These are phyloP conservation scores for Pseudohalonectria lignicola DNA, from an alignment of 2,329 filamentous ascomycete species.

Conservation along the genomic window DNA sequence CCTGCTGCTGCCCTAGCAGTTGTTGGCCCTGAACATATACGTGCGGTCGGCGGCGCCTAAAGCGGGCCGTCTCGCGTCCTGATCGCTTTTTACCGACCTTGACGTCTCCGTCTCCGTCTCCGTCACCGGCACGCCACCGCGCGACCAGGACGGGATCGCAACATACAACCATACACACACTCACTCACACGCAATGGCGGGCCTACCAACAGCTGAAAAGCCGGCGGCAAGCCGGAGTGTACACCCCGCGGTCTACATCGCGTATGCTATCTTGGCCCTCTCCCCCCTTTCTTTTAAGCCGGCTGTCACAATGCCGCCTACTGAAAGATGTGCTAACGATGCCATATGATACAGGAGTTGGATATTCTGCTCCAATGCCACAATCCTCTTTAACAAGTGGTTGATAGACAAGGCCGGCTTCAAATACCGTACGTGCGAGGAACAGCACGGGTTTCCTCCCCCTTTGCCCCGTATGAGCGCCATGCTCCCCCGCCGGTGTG, in stretches of 20 bases:
- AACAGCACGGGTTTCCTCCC: neutral
- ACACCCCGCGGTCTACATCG: slow-evolving; percentile 24
- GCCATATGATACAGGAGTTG: slow-evolving; percentile 39
- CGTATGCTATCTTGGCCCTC: slow-evolving; percentile 12
- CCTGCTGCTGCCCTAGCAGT: too few relatives aligned
- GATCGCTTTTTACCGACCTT: too few relatives aligned
- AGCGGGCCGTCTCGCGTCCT: too few relatives aligned
- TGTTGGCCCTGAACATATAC: too few relatives aligned
- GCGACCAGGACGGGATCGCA: too few relatives aligned
- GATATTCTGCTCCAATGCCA: slow-evolving; percentile 76
- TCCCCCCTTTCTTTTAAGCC: neutral
- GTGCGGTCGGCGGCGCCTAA: too few relatives aligned
- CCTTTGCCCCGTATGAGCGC: neutral
- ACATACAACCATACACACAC: too few relatives aligned
- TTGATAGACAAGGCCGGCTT: slow-evolving; percentile 67
- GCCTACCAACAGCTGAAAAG: slow-evolving; percentile 14
- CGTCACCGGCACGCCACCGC: too few relatives aligned
- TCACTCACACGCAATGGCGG: too few relatives aligned
- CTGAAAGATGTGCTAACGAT: slow-evolving; percentile 4
- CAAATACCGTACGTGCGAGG: slow-evolving; percentile 14
- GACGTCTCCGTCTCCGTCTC: too few relatives aligned
- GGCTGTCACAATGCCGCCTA: neutral
- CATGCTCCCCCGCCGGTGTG: neutral
- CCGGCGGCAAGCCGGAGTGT: slow-evolving; percentile 12
- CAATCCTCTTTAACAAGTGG: slow-evolving; percentile 91